phyloP scores from a whole-genome alignment of 169 alveolate species.

The Eimeria brunetti region DNA sequence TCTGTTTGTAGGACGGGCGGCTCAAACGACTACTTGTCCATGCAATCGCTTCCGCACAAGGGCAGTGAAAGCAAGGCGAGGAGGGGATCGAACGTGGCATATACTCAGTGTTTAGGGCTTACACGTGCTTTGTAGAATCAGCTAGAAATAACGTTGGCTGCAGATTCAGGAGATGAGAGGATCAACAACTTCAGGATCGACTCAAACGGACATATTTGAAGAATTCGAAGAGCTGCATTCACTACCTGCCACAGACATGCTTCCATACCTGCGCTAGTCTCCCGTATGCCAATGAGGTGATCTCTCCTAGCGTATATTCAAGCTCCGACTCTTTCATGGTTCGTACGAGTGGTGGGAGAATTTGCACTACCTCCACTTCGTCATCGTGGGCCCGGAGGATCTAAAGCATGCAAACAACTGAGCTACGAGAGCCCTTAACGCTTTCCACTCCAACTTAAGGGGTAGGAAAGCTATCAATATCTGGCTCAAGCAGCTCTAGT shows the following conservation, averaged over 20 bases:
- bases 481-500: not conserved
- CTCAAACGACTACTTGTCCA: not conserved
- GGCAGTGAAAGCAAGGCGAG: not conserved
- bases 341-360: not conserved
- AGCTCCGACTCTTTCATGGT: not conserved
- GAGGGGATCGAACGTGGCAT: not conserved
- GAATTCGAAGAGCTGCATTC: not conserved
- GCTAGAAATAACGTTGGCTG: slow-evolving; percentile 54
- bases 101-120: not conserved
- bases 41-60: not conserved
- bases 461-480: not conserved
- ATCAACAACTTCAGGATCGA: not conserved
- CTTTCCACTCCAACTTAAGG: not conserved
- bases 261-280: not conserved
- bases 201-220: not conserved
- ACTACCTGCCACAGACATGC: not conserved
- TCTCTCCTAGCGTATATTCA: not conserved
- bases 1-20: not conserved
- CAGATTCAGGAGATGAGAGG: not conserved
- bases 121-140: slow-evolving; percentile 23
- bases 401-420: not conserved
- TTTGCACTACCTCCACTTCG: not conserved
- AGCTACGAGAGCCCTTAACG: not conserved
- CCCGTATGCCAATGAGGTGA: not conserved
- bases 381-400: not conserved